Evolutionary conservation across 1,139 yeast species (phyloP).

Genomic region (Pichia cactophila): DNA sequence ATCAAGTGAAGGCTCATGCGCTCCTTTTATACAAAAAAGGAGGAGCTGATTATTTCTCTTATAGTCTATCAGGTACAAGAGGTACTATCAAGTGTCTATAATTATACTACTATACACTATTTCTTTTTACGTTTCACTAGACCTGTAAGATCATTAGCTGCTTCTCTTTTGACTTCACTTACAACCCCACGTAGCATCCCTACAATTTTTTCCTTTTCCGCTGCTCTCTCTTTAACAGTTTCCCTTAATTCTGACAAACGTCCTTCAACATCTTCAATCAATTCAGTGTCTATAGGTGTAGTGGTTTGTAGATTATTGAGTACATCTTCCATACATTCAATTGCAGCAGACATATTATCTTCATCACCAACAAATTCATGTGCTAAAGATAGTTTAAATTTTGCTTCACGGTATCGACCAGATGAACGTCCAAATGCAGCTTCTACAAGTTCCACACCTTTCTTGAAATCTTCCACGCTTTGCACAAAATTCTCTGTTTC

Average conservation of each 20-base stretch:
- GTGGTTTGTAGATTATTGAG: conserved; percentile 19
- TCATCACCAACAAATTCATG: conserved; percentile 58
- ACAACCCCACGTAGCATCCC: conserved; percentile 53
- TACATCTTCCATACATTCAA: conserved; percentile 44
- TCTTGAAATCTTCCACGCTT: conserved; percentile 59
- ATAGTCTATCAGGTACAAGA: no score
- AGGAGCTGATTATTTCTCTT: no score
- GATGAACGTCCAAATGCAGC: conserved; percentile 47
- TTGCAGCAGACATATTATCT: conserved; percentile 50
- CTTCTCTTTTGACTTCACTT: conserved; percentile 13
- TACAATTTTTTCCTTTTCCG: conserved; percentile 49
- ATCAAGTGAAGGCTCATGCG: not conserved
- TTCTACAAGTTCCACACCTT: conserved; percentile 49
- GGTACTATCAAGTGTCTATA: not conserved
- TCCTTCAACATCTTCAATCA: conserved; percentile 49
- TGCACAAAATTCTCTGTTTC: conserved; percentile 80
- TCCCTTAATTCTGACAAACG: conserved; percentile 44
- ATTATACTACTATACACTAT: not conserved
- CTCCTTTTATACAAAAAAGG: no score
- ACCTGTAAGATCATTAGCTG: conserved; percentile 49
- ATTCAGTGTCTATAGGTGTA: conserved; percentile 40
- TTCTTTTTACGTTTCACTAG: conserved; percentile 41
- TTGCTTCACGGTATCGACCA: conserved; percentile 66
- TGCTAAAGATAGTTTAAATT: conserved; percentile 76
- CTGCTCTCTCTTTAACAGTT: conserved; percentile 39